Conservation (phyloP, 2,329 filamentous ascomycete species). For the Fonsecaea erecta region DNA sequence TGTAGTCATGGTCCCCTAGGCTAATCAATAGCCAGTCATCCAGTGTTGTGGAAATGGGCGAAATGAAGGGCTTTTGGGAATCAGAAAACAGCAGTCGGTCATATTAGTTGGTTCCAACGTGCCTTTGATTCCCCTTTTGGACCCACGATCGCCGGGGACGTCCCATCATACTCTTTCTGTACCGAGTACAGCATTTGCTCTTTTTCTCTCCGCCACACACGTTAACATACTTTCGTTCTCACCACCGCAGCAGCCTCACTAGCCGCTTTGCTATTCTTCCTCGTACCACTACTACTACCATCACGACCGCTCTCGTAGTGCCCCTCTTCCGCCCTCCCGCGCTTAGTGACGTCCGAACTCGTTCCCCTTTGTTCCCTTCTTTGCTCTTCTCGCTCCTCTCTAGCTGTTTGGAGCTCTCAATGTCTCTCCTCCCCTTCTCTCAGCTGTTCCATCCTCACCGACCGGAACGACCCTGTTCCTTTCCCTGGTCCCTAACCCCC, state of each 20-base stretch:
- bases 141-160: conserved; percentile 4
- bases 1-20: too few relatives aligned
- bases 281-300: neutral
- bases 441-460: neutral
- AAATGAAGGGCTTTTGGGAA: neutral
- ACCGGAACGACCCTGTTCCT: neutral
- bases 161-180: too few relatives aligned
- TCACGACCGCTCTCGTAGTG: too few relatives aligned
- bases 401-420: neutral
- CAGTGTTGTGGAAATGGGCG: too few relatives aligned
- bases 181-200: too few relatives aligned
- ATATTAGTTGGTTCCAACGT: too few relatives aligned
- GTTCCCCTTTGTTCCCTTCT: conserved; percentile 3
- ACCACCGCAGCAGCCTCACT: too few relatives aligned
- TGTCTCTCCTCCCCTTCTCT: neutral
- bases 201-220: too few relatives aligned
- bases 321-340: conserved; percentile 17
- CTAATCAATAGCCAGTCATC: too few relatives aligned
- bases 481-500: neutral
- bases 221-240: conserved; percentile 22
- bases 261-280: neutral
- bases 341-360: conserved; percentile 23
- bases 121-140: conserved; percentile 11
- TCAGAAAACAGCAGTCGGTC: neutral
- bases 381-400: neutral